Evolutionary conservation across 164 flowering plant species (phyloP).

Genomic region (Vitis riparia): DNA sequence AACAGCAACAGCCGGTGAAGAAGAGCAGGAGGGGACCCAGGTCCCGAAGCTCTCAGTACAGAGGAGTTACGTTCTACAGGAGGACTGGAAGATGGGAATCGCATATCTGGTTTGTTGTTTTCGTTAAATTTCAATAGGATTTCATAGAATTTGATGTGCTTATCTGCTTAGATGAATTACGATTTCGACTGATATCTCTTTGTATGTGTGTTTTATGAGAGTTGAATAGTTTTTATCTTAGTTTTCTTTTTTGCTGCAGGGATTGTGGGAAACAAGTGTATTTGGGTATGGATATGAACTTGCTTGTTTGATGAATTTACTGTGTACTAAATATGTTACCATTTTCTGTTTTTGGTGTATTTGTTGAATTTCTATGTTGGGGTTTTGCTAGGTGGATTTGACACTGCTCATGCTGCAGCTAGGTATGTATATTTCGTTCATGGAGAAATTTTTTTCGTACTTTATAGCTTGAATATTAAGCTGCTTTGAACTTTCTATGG

Average conservation of each 20-base stretch:
- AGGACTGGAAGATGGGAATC: slow-evolving; percentile 99
- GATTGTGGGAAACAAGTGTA: slow-evolving; percentile 81
- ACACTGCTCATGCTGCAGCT: slow-evolving; percentile 83
- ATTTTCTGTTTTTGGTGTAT: slow-evolving; percentile 9
- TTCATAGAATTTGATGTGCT: neutral
- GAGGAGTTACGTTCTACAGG: slow-evolving; percentile 95
- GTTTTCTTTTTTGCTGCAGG: slow-evolving; percentile 33
- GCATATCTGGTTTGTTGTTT: slow-evolving; percentile 68
- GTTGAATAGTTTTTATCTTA: slow-evolving; percentile 1
- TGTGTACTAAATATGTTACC: neutral
- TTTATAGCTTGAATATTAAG: neutral
- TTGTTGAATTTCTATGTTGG: neutral
- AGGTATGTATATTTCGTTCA: slow-evolving; percentile 33
- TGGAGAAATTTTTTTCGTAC: neutral
- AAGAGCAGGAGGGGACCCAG: slow-evolving; percentile 97
- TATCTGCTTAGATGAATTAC: neutral
- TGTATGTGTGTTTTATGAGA: neutral
- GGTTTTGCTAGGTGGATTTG: slow-evolving; percentile 62
- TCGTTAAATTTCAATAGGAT: neutral
- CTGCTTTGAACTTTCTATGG: neutral
- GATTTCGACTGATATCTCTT: neutral
- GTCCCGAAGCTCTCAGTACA: slow-evolving; percentile 93
- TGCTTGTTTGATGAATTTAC: neutral
- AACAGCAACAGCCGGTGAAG: slow-evolving; percentile 54
- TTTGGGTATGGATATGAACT: slow-evolving; percentile 42